Evolutionary conservation across 2,329 filamentous ascomycete genomes (phyloP).

Genomic region (Sporothrix sp.): DNA sequence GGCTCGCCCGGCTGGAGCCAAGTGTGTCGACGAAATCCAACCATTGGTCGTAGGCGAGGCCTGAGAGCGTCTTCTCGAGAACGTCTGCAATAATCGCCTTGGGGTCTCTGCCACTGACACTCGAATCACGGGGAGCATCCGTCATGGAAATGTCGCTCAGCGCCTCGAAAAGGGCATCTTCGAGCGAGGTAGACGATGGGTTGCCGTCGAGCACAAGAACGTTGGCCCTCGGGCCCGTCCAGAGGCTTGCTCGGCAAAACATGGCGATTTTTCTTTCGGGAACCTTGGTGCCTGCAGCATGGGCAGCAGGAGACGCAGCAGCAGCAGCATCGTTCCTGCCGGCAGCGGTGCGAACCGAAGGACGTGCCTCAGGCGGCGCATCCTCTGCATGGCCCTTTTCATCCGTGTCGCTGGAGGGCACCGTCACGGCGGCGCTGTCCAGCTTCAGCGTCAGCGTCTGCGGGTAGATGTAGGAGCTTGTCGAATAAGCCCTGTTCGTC

Average conservation of each 20-base stretch:
- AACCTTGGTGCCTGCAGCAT: too few species aligned
- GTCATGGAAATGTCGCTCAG: conserved; percentile 10
- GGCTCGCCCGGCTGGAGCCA: conserved; percentile 1
- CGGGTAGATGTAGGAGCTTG: conserved; percentile 4
- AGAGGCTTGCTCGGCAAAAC: conserved; percentile 28
- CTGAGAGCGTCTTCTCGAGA: conserved; percentile 17
- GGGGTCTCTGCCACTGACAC: not conserved
- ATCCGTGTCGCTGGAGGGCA: too few species aligned
- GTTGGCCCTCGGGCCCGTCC: conserved; percentile 22
- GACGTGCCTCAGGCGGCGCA: too few species aligned
- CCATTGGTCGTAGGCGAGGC: conserved; percentile 26
- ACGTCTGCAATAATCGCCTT: too few species aligned
- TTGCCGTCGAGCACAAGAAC: conserved; percentile 26
- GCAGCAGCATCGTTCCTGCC: not conserved
- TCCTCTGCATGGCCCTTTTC: too few species aligned
- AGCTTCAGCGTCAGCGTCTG: conserved; percentile 3
- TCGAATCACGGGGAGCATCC: not conserved
- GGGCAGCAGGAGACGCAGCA: too few species aligned
- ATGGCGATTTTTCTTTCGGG: not conserved
- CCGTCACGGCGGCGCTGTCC: too few species aligned
- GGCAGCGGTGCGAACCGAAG: too few species aligned
- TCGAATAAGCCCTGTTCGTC: not conserved
- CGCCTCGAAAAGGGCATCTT: conserved; percentile 21
- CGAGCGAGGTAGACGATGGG: conserved; percentile 16
- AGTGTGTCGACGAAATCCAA: conserved; percentile 28